Evolutionary conservation across 176 grass and related monocot species (phyloP).

Genomic region (Paspalum vaginatum): DNA sequence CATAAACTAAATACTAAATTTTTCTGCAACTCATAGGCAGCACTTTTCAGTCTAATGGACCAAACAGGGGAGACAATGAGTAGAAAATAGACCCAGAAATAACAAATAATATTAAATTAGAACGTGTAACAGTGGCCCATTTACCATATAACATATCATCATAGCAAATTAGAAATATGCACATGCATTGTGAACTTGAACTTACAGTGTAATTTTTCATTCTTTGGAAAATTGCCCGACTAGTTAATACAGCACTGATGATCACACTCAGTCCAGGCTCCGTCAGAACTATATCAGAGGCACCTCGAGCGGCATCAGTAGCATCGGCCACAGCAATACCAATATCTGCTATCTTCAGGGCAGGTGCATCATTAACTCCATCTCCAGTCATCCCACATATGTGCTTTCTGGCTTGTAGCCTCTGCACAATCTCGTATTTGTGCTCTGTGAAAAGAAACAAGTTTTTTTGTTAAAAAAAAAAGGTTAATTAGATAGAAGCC

Average conservation of each 20-base stretch:
- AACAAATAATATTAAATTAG: not conserved
- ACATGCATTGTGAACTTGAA: slow-evolving; percentile 6
- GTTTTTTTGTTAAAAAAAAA: not conserved
- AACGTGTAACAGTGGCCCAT: not conserved
- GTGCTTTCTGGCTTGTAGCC: slow-evolving; percentile 67
- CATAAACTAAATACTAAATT: not conserved
- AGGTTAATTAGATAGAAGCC: no score
- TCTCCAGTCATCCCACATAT: slow-evolving; percentile 74
- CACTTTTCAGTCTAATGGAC: not conserved
- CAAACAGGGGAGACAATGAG: not conserved
- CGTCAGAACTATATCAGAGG: slow-evolving; percentile 67
- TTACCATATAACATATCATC: slow-evolving; percentile 30
- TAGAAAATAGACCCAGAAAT: not conserved
- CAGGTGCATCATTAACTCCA: slow-evolving; percentile 69
- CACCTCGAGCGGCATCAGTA: slow-evolving; percentile 63
- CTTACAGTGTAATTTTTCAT: slow-evolving; percentile 73
- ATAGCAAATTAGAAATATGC: slow-evolving; percentile 11
- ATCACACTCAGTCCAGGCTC: slow-evolving; percentile 74
- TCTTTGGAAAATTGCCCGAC: slow-evolving; percentile 65
- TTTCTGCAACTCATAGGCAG: slow-evolving; percentile 1
- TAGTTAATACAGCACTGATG: slow-evolving; percentile 64
- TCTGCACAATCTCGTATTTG: slow-evolving; percentile 69
- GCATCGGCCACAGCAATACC: slow-evolving; percentile 68
- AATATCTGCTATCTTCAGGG: slow-evolving; percentile 64
- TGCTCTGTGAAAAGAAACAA: slow-evolving; percentile 51